These are phyloP conservation scores for Piloderma croceum DNA, from an alignment of 768 basidiomycete species.

Conservation along the genomic window DNA sequence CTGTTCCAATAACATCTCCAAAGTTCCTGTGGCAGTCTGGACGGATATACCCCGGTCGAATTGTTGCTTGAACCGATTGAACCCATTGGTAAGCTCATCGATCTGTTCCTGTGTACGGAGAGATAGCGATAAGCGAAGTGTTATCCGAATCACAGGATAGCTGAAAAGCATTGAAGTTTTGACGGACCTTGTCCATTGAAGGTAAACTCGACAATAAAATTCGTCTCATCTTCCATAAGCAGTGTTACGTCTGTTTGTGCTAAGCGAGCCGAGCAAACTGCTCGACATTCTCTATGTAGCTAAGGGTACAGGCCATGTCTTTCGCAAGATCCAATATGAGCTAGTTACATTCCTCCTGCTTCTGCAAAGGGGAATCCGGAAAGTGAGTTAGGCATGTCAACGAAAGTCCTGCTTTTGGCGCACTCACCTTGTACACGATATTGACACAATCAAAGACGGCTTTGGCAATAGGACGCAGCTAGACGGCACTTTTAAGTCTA, in stretches of 20 bases:
- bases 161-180: constrained; percentile 5
- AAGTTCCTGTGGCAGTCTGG: constrained; percentile 12
- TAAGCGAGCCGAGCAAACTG: constrained; percentile 18
- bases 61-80: no score
- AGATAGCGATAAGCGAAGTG: no score
- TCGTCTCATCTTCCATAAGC: constrained; percentile 18
- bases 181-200: constrained; percentile 10
- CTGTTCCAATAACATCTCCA: constrained; percentile 11
- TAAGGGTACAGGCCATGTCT: constrained; percentile 18
- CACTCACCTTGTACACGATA: constrained; percentile 17
- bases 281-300: constrained; percentile 18
- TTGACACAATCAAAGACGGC: constrained; percentile 19
- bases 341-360: neutral
- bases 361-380: no score
- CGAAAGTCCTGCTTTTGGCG: no score
- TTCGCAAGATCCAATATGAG: constrained; percentile 9
- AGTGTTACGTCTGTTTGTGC: constrained; percentile 16
- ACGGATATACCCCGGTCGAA: no score
- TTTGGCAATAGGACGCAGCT: constrained; percentile 17
- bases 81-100: no score
- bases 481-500: no score
- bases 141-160: no score
- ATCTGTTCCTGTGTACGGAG: no score
- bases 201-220: constrained; percentile 21
- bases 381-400: no score